A percentile compares a stretch with the other conserved stretches of the same genome.
Conservation (phyloP, 192 early-diverging fungal genomes). For the Paraglomus brasilianum region DNA sequence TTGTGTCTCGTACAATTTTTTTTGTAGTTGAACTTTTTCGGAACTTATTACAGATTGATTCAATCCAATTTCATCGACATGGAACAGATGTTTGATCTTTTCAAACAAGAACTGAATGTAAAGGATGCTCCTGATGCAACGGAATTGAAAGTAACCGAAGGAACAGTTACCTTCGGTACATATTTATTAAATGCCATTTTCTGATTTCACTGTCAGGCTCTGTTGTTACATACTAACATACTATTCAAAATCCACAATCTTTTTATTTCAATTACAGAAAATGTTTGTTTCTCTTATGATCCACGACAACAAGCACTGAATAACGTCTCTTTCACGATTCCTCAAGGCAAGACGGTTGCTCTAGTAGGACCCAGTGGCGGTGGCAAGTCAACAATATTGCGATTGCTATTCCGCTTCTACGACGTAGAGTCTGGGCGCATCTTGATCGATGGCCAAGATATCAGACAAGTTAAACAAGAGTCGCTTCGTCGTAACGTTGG, state of each 20-base stretch:
- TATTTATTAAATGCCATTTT: not conserved
- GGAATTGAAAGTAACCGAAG: conserved; percentile 53
- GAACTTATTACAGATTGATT: conserved; percentile 91
- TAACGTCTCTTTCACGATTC: conserved; percentile 67
- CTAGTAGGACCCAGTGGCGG: conserved; percentile 77
- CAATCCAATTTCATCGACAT: conserved; percentile 94
- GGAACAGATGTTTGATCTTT: conserved; percentile 93
- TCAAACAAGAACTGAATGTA: conserved; percentile 67
- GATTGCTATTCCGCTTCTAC: conserved; percentile 90
- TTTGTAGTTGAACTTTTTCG: conserved; percentile 77
- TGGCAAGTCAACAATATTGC: conserved; percentile 75
- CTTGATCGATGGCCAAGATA: conserved; percentile 83
- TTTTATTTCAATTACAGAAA: conserved; percentile 42
- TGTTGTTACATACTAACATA: conserved; percentile 32
- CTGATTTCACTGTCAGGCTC: too few relatives aligned
- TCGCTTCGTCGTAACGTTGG: conserved; percentile 83
- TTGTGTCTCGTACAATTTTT: not conserved
- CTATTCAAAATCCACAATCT: not conserved
- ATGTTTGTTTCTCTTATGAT: conserved; percentile 75
- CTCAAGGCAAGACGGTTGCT: conserved; percentile 71
- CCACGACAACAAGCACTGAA: conserved; percentile 67
- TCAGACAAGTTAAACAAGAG: conserved; percentile 60
- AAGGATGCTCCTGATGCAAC: conserved; percentile 64
- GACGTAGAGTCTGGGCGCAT: conserved; percentile 81
- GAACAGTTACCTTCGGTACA: conserved; percentile 67